These are phyloP conservation scores for Neopestalotiopsis sp. DNA, from an alignment of 2,329 filamentous ascomycete species.

Conservation along the genomic window DNA sequence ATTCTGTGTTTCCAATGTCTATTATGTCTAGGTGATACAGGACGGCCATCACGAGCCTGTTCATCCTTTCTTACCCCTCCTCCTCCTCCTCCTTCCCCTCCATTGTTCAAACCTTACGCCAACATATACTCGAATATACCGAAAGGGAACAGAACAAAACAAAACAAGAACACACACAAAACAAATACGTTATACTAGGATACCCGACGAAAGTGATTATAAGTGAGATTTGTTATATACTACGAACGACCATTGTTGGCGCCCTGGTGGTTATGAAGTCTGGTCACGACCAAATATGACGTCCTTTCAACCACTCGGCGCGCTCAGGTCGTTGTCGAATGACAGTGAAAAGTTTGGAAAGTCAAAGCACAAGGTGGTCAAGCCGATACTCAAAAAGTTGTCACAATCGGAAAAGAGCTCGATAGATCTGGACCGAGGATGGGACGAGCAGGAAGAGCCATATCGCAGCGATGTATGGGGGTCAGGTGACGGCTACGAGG, in stretches of 20 bases:
- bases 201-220: neutral
- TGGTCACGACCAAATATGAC: conserved; percentile 36
- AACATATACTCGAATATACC: neutral
- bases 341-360: conserved; percentile 48
- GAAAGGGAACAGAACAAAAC: neutral
- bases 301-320: conserved; percentile 37
- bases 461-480: conserved; percentile 35
- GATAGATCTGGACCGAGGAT: conserved; percentile 64
- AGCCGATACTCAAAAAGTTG: conserved; percentile 67
- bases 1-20: conserved; percentile 17
- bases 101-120: neutral
- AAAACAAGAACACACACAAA: neutral
- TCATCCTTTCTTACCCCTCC: neutral
- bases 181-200: neutral
- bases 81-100: neutral
- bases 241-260: neutral
- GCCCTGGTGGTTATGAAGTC: conserved; percentile 2
- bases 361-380: conserved; percentile 54
- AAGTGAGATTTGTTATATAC: neutral
- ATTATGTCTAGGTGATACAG: conserved; percentile 17
- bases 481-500: conserved; percentile 23
- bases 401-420: conserved; percentile 65
- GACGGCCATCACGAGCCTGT: conserved; percentile 13
- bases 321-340: conserved; percentile 30
- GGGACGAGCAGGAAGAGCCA: conserved; percentile 57